Percentiles rank a stretch among this genome's conserved stretches.
These are phyloP conservation scores for Globisporangium paroecandrum DNA, from an alignment of 352 stramenopile genomes.

Conservation along the genomic window DNA sequence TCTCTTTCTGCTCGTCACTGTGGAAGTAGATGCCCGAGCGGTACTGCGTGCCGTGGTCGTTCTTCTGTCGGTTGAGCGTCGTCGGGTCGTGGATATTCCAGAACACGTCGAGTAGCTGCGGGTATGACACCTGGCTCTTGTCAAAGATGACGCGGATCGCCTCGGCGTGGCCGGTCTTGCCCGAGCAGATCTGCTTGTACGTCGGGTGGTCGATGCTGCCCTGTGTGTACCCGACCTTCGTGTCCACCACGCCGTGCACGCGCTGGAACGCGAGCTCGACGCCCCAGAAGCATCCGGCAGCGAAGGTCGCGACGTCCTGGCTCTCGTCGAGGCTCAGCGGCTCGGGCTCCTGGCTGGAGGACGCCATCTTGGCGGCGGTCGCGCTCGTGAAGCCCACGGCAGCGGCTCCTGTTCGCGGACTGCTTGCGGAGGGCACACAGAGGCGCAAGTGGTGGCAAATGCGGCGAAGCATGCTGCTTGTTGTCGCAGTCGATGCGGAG, in stretches of 20 bases:
- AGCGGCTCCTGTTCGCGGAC: not conserved
- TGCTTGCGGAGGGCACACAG: conserved; percentile 3
- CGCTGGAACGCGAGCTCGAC: conserved; percentile 96
- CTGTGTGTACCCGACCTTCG: conserved; percentile 88
- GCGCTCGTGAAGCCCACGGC: not conserved
- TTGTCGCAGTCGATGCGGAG: too few species aligned
- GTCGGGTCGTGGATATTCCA: conserved; percentile 93
- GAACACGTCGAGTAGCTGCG: conserved; percentile 71
- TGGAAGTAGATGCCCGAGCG: conserved; percentile 95
- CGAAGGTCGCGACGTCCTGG: conserved; percentile 91
- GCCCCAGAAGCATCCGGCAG: conserved; percentile 97
- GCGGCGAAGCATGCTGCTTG: conserved; percentile 11
- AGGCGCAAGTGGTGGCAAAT: conserved; percentile 16
- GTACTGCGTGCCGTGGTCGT: conserved; percentile 94
- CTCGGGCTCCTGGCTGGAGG: conserved; percentile 8
- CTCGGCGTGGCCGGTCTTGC: conserved; percentile 93
- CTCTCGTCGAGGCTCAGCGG: not conserved
- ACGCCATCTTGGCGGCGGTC: conserved; percentile 7
- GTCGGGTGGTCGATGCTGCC: conserved; percentile 83
- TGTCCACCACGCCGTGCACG: conserved; percentile 92
- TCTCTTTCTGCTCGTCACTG: conserved; percentile 84
- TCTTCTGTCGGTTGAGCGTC: conserved; percentile 86
- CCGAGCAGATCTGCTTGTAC: conserved; percentile 94
- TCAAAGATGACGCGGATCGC: conserved; percentile 93
- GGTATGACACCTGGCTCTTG: conserved; percentile 80